These are phyloP conservation scores for Hymenoscyphus salicellus DNA, from an alignment of 2,329 filamentous ascomycete species.

Conservation along the genomic window DNA sequence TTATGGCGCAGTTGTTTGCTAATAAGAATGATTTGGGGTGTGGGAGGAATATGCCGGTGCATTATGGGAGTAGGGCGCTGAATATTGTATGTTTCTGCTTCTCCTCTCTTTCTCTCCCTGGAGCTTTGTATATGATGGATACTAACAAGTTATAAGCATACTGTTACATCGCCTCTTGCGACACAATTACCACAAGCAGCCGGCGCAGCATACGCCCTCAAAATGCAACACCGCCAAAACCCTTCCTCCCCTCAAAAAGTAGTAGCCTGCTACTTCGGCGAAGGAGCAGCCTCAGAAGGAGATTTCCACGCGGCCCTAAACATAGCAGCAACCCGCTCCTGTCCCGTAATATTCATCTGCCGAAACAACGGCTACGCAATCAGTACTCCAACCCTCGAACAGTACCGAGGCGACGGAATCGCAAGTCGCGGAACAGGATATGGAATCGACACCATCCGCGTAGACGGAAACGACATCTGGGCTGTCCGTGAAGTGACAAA, in stretches of 20 bases:
- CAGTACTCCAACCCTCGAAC: constrained; percentile 82
- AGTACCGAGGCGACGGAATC: constrained; percentile 89
- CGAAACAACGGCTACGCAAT: constrained; percentile 93
- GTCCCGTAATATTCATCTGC: constrained; percentile 85
- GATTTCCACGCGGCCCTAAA: constrained; percentile 91
- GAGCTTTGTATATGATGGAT: neutral
- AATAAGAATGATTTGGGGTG: constrained; percentile 76
- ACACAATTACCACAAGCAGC: constrained; percentile 88
- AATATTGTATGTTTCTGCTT: constrained; percentile 64
- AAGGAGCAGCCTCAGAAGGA: constrained; percentile 85
- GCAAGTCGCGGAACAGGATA: constrained; percentile 84
- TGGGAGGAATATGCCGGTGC: constrained; percentile 95
- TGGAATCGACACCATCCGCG: constrained; percentile 87
- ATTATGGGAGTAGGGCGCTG: constrained; percentile 81
- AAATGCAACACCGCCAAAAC: constrained; percentile 72
- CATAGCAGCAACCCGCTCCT: constrained; percentile 84
- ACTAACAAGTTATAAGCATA: constrained; percentile 54
- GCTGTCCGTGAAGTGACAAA: constrained; percentile 79
- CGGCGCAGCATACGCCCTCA: constrained; percentile 83
- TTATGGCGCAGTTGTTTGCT: constrained; percentile 93
- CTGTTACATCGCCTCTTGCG: constrained; percentile 79
- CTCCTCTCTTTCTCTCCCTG: neutral
- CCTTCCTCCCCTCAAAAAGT: constrained; percentile 66
- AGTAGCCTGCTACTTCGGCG: constrained; percentile 83
- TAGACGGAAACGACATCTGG: constrained; percentile 94